Base-by-base conservation (phyloP, 225 moss, liverwort and hornwort species). In the Pseudoscleropodium purum region DNA sequence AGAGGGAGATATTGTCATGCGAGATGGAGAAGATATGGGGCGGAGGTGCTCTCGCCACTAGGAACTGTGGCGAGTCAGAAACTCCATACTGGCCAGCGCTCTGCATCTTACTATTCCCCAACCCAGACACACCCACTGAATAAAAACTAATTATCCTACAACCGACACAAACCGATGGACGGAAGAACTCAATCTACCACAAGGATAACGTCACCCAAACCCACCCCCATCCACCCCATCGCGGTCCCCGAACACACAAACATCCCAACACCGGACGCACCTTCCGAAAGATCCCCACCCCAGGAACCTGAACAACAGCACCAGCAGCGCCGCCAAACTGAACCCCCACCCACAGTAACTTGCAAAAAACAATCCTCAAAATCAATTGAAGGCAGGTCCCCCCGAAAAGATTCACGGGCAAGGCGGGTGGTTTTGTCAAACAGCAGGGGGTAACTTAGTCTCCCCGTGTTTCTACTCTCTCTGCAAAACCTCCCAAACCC, bases 11-110 rank as follows among this genome's bases (percentile, higher is more conserved):
- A 47, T 91, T 91, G 57, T 95, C 95, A 70, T 95, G 95, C 63
- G 95, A 89, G 70, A 93, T 91, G 81, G 90, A 83, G 83, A 93
- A 95, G 21, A 95, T 90, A 74, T 93, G 92, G 63, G 93, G 75
- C 31, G 90, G 89, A 66, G 92, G 75, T 15, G 88, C 91, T 88
- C 93, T 89, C 79, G 90, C 92, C 91, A 95, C 93, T 81, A 92
- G 85, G 80, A 93, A 95, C 93, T 92, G 93, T 82, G 93, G 94
- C 90, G 91, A 91, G 88, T 95, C 95, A 76, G 93, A 83, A 66
- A 95, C 93, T 59, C 95, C 95, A 93, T 93, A 95, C 91, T 95
- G 95, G 85, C 93, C 95, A 89, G 92, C 87, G 85, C 90, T 90
- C 89, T 95, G 95, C 95, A 95, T 95, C 89, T 93, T 93, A 89